A percentile compares a stretch with the other conserved stretches of the same genome.
Conservation (phyloP, 208 protist species). For the Acanthamoeba culbertsoni region DNA sequence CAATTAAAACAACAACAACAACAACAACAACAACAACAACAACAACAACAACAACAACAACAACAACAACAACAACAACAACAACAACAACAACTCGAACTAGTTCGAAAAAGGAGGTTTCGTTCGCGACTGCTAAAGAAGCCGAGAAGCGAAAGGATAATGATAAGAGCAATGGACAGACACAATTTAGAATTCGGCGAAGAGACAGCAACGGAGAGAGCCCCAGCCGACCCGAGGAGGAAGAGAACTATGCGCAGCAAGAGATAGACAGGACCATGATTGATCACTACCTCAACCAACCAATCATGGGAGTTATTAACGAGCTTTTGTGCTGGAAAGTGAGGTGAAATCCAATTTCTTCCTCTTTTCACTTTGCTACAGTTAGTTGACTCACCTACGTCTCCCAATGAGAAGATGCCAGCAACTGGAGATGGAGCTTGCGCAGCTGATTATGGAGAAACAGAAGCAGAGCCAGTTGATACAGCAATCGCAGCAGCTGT, state of each 20-base stretch:
- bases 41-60: no score
- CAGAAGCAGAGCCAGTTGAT: conserved; percentile 30
- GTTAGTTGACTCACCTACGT: neutral
- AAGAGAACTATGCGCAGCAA: neutral
- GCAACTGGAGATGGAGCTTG: neutral
- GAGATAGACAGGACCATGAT: neutral
- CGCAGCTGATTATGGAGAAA: neutral
- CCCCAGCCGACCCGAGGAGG: neutral
- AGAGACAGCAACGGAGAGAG: neutral
- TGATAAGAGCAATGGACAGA: neutral
- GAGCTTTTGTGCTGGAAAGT: neutral
- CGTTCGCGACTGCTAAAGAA: neutral
- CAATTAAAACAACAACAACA: no score
- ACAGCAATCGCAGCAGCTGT: conserved; percentile 5
- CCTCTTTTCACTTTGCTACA: neutral
- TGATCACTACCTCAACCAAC: neutral
- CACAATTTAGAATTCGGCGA: neutral
- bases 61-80: no score
- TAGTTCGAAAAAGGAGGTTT: neutral
- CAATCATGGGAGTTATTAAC: neutral
- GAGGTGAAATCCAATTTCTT: neutral
- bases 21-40: no score
- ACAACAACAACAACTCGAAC: no score
- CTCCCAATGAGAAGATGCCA: conserved; percentile 6
- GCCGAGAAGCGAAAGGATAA: neutral